Evolutionary conservation across 2,329 filamentous ascomycete genomes (phyloP).

Genomic region (Colletotrichum musae): DNA sequence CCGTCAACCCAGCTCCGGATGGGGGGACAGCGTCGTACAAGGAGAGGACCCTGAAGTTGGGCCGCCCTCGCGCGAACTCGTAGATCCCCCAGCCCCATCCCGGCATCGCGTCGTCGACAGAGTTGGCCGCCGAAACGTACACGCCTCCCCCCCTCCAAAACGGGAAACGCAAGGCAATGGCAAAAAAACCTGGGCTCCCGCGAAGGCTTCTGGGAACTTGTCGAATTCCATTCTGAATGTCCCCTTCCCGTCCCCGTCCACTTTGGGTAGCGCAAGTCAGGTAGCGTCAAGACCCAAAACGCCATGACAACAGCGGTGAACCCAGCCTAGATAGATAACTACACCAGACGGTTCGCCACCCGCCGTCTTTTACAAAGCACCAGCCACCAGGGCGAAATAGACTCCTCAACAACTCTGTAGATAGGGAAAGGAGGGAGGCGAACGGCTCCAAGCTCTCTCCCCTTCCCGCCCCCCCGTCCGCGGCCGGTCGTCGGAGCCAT

Average conservation of each 20-base stretch:
- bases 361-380: slow-evolving; percentile 16
- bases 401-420: background rate
- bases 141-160: slow-evolving; percentile 22
- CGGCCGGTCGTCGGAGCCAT: slow-evolving; percentile 7
- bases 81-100: slow-evolving; percentile 11
- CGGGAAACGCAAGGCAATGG: background rate
- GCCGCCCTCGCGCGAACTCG: background rate
- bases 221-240: slow-evolving; percentile 5
- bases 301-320: slow-evolving; percentile 37
- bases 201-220: background rate
- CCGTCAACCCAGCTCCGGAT: too few species aligned
- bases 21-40: slow-evolving; percentile 2
- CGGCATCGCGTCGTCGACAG: slow-evolving; percentile 1
- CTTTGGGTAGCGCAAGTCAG: background rate
- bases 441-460: background rate
- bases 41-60: slow-evolving; percentile 20
- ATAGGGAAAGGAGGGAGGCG: background rate
- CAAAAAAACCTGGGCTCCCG: slow-evolving; percentile 6
- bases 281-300: slow-evolving; percentile 15
- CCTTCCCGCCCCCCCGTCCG: background rate
- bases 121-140: slow-evolving; percentile 34
- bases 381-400: background rate
- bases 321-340: slow-evolving; percentile 7
- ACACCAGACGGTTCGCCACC: background rate
- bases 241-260: slow-evolving; percentile 14